Evolutionary conservation across 306 rosid species (phyloP).

Genomic region (Rubus parviflorus): DNA sequence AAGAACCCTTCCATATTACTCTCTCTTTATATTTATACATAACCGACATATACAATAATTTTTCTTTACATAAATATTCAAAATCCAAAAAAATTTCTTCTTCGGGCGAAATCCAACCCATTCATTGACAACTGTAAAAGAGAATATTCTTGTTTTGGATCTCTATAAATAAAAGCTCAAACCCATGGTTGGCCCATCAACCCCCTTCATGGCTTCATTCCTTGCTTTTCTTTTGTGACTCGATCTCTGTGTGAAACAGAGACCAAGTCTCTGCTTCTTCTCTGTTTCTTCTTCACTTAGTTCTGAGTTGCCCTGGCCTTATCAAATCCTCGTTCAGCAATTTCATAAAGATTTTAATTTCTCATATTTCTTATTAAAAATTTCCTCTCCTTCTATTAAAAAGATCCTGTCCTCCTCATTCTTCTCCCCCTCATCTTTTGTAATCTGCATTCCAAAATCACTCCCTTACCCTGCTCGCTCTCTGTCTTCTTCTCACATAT

Average conservation of each 20-base stretch:
- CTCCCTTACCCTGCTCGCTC: not conserved
- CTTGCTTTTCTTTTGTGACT: not conserved
- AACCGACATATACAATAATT: too few species aligned
- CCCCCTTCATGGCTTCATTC: not conserved
- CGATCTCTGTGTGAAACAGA: not conserved
- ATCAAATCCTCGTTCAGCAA: not conserved
- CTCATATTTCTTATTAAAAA: not conserved
- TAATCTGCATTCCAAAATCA: not conserved
- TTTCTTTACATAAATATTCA: too few species aligned
- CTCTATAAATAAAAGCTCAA: not conserved
- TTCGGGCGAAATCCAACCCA: too few species aligned
- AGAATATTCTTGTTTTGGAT: not conserved
- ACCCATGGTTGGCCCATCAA: not conserved
- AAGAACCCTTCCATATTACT: too few species aligned
- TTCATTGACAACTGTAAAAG: not conserved
- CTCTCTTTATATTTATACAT: too few species aligned
- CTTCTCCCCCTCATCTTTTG: not conserved
- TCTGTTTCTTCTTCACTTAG: not conserved
- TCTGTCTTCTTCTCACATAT: not conserved
- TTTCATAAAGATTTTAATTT: too few species aligned
- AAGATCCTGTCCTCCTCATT: not conserved
- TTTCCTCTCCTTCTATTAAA: not conserved
- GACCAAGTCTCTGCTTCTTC: slow-evolving; percentile 1
- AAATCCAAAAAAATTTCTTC: too few species aligned
- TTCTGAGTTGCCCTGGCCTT: not conserved